Percentiles rank a stretch among this genome's conserved stretches.
These are phyloP conservation scores for Schizosaccharomyces octosporus DNA, from an alignment of 805 yeast species.

Conservation along the genomic window DNA sequence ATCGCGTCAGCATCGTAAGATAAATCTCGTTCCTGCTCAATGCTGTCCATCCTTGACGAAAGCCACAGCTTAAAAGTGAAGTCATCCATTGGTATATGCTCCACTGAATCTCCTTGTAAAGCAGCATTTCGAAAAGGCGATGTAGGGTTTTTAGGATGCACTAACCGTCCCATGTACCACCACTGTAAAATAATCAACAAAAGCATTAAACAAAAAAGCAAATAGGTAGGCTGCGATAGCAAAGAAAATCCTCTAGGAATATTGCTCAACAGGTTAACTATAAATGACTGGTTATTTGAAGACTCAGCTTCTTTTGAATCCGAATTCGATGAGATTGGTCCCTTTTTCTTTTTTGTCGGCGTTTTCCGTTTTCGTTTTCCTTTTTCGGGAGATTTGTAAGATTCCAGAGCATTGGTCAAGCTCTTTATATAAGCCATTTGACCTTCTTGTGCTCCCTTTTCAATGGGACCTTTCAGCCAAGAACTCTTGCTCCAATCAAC, in stretches of 20 bases:
- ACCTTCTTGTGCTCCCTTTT: conserved; percentile 60
- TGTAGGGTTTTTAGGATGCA: background rate
- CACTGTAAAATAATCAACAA: background rate
- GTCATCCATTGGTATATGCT: background rate
- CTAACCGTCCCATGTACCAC: background rate
- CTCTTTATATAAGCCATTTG: conserved; percentile 39
- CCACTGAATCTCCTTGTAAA: background rate
- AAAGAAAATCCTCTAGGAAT: background rate
- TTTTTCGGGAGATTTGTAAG: conserved; percentile 3
- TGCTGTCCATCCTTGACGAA: background rate
- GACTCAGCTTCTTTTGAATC: background rate
- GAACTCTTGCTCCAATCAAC: conserved; percentile 77
- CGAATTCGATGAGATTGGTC: background rate
- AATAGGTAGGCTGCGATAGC: background rate
- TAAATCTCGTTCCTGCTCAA: background rate
- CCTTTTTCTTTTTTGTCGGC: background rate
- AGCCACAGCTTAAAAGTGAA: background rate
- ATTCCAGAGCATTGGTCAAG: conserved; percentile 18
- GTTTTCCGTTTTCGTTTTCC: conserved; percentile 4
- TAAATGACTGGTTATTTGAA: background rate
- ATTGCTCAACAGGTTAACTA: background rate
- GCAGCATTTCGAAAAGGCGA: background rate
- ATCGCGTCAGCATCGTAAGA: background rate
- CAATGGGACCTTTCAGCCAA: conserved; percentile 79
- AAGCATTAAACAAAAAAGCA: background rate